Conservation (phyloP, 1,284 basidiomycete species). For the Peniophora sp. region DNA sequence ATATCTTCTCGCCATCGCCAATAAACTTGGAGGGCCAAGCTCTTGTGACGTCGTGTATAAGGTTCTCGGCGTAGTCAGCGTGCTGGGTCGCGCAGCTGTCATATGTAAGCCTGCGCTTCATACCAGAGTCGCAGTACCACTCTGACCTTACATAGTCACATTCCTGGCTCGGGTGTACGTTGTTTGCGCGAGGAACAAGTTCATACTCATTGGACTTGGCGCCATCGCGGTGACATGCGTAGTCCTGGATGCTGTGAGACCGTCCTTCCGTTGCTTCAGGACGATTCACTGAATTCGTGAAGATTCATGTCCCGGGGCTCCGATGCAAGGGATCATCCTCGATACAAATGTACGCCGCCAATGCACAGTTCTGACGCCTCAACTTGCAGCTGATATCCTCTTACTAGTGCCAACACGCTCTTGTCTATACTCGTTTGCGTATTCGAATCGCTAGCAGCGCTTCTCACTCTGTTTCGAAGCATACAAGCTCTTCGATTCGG, state of each 20-base stretch:
- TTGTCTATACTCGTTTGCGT: constrained; percentile 22
- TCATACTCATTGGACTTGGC: constrained; percentile 19
- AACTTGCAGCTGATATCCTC: background rate
- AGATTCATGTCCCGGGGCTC: constrained; percentile 15
- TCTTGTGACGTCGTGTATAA: constrained; percentile 26
- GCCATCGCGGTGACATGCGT: constrained; percentile 19
- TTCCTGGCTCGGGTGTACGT: constrained; percentile 25
- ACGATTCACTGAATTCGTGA: constrained; percentile 8
- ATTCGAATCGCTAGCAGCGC: constrained; percentile 20
- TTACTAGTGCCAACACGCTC: constrained; percentile 14
- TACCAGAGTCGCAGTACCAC: no score
- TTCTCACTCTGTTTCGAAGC: constrained; percentile 20
- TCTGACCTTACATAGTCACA: constrained; percentile 20
- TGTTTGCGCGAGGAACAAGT: constrained; percentile 19
- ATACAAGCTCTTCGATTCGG: constrained; percentile 17
- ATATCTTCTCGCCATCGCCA: constrained; percentile 21
- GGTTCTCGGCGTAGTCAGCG: constrained; percentile 20
- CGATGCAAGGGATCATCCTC: constrained; percentile 13
- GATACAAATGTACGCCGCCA: constrained; percentile 9
- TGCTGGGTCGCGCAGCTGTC: constrained; percentile 23
- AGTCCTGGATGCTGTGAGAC: constrained; percentile 22
- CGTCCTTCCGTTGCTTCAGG: background rate
- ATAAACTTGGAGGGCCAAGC: constrained; percentile 12
- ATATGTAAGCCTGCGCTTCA: no score
- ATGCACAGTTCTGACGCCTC: background rate